phyloP scores from a whole-genome alignment of 495 filamentous ascomycete species.

The Hapsidospora chrysogenum region DNA sequence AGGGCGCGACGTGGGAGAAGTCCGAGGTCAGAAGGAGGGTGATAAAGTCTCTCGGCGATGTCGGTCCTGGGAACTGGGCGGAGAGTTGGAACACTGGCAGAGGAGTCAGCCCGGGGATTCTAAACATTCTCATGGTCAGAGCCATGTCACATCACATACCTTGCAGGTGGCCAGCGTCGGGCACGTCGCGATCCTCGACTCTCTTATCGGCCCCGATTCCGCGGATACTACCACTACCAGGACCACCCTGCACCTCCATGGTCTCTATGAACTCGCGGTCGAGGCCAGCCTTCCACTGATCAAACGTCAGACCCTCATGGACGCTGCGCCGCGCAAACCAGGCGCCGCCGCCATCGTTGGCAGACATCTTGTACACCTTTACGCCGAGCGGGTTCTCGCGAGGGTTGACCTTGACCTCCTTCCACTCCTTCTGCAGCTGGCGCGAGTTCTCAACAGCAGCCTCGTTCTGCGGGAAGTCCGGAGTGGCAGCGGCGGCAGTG shows the following conservation, averaged over 20 bases:
- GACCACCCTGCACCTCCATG: constrained; percentile 38
- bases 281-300: constrained; percentile 44
- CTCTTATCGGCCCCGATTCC: constrained; percentile 69
- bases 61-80: constrained; percentile 81
- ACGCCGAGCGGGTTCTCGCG: constrained; percentile 66
- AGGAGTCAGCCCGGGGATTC: constrained; percentile 2
- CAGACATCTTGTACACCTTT: constrained; percentile 59
- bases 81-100: constrained; percentile 59
- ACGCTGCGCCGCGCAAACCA: constrained; percentile 87
- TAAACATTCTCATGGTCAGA: neutral
- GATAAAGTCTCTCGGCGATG: constrained; percentile 76
- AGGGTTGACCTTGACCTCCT: constrained; percentile 52
- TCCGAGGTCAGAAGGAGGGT: constrained; percentile 50
- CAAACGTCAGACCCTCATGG: constrained; percentile 53
- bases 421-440: constrained; percentile 68
- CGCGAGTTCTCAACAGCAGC: constrained; percentile 5
- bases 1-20: constrained; percentile 6
- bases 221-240: constrained; percentile 54
- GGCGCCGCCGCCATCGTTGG: constrained; percentile 63
- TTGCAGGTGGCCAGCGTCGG: constrained; percentile 39
- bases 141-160: constrained; percentile 23
- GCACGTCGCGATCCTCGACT: constrained; percentile 39
- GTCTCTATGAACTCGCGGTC: constrained; percentile 46
- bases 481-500: neutral
- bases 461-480: constrained; percentile 1